These are phyloP conservation scores for Salix viminalis DNA, from an alignment of 345 rosid genomes.

Conservation along the genomic window DNA sequence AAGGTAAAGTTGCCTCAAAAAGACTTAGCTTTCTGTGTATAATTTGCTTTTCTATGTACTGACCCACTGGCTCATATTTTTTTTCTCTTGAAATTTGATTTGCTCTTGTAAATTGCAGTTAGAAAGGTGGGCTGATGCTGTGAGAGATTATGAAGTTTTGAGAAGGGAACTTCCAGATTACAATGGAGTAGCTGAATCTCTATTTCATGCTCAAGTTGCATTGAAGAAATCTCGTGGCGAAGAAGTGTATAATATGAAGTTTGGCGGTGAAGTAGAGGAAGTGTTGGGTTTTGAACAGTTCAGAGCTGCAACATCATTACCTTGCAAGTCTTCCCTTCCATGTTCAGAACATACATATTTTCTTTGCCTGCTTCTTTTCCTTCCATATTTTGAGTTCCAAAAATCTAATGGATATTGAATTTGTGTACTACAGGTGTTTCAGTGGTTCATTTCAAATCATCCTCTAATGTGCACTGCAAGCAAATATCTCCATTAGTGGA, in stretches of 20 bases:
- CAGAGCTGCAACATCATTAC: slow-evolving; percentile 68
- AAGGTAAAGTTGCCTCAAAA: slow-evolving; percentile 44
- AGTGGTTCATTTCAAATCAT: slow-evolving; percentile 59
- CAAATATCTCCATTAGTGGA: slow-evolving; percentile 77
- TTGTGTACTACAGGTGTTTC: slow-evolving; percentile 54
- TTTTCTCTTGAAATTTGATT: neutral
- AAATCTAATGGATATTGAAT: neutral
- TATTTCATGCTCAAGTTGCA: slow-evolving; percentile 90
- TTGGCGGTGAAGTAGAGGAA: slow-evolving; percentile 92
- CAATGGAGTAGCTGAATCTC: slow-evolving; percentile 76
- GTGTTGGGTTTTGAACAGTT: slow-evolving; percentile 68
- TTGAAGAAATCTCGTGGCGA: slow-evolving; percentile 90
- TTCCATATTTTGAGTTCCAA: neutral
- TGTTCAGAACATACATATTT: neutral
- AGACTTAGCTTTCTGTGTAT: neutral
- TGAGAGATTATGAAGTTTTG: slow-evolving; percentile 75
- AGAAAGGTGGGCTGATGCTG: slow-evolving; percentile 87
- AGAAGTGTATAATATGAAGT: slow-evolving; percentile 85
- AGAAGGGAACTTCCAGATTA: slow-evolving; percentile 77
- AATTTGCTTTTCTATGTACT: neutral
- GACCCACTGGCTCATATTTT: neutral
- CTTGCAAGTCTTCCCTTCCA: slow-evolving; percentile 39
- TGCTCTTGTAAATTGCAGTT: slow-evolving; percentile 39
- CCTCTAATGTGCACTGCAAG: slow-evolving; percentile 69
- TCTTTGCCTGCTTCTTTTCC: neutral